Conservation (phyloP, 169 alveolate genomes). For the Plasmodium reichenowi region DNA sequence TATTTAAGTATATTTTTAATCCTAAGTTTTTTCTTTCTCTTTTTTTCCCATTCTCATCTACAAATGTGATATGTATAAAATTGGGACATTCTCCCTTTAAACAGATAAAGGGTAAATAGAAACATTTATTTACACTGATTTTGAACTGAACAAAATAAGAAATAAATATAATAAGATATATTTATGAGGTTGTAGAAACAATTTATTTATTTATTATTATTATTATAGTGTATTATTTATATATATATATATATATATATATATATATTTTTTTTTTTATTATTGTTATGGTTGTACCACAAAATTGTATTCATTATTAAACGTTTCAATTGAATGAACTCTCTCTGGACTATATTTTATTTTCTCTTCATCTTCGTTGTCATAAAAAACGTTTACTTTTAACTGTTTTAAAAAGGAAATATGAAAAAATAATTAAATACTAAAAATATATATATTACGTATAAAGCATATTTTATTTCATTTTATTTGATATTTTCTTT, state of each 20-base stretch:
- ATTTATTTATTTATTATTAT: not conserved
- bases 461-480: not conserved
- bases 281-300: conserved; percentile 11
- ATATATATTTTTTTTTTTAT: too few species aligned
- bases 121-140: conserved; percentile 24
- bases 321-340: conserved; percentile 15
- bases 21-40: conserved; percentile 21
- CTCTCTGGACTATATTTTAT: conserved; percentile 18
- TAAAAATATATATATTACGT: not conserved
- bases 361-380: conserved; percentile 37
- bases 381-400: conserved; percentile 34
- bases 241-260: too few species aligned
- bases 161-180: not conserved
- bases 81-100: conserved; percentile 48
- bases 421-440: not conserved
- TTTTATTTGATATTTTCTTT: too few species aligned
- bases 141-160: conserved; percentile 23
- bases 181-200: not conserved
- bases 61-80: conserved; percentile 21
- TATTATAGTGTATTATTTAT: too few species aligned
- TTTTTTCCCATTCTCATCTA: conserved; percentile 3
- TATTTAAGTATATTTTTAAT: conserved; percentile 29
- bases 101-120: conserved; percentile 51
- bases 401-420: not conserved
- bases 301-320: conserved; percentile 8